phyloP scores from a whole-genome alignment of 2,329 filamentous ascomycete species.

The Ophiostoma himal-ulmi region DNA sequence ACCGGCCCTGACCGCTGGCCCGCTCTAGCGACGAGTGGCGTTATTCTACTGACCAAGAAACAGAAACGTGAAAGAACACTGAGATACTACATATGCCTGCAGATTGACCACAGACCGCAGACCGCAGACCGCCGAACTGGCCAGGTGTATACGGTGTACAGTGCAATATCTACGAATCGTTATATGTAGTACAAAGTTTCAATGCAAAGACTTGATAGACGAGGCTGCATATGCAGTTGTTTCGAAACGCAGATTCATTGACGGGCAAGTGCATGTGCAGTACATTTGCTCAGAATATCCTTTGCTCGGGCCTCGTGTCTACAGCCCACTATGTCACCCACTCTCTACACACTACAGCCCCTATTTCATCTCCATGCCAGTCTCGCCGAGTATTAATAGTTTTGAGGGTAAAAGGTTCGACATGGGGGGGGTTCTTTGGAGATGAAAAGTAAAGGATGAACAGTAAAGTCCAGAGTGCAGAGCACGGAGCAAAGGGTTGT shows the following conservation, averaged over 20 bases:
- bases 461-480: too few species aligned
- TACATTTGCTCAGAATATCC: not conserved
- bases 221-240: slow-evolving; percentile 4
- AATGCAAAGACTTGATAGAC: not conserved
- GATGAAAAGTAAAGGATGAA: not conserved
- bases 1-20: too few species aligned
- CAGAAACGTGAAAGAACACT: too few species aligned
- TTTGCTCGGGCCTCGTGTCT: slow-evolving; percentile 1
- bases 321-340: not conserved
- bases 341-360: not conserved
- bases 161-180: not conserved
- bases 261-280: not conserved
- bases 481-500: not conserved
- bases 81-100: too few species aligned
- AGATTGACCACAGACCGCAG: too few species aligned
- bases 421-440: not conserved
- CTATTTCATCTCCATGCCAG: not conserved
- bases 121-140: too few species aligned
- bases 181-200: not conserved
- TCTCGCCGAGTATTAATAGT: not conserved
- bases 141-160: not conserved
- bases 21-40: too few species aligned
- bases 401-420: too few species aligned
- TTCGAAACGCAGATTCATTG: not conserved
- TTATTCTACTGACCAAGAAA: too few species aligned